Evolutionary conservation across 257 asterid species (phyloP).

Genomic region (Lycium barbarum): DNA sequence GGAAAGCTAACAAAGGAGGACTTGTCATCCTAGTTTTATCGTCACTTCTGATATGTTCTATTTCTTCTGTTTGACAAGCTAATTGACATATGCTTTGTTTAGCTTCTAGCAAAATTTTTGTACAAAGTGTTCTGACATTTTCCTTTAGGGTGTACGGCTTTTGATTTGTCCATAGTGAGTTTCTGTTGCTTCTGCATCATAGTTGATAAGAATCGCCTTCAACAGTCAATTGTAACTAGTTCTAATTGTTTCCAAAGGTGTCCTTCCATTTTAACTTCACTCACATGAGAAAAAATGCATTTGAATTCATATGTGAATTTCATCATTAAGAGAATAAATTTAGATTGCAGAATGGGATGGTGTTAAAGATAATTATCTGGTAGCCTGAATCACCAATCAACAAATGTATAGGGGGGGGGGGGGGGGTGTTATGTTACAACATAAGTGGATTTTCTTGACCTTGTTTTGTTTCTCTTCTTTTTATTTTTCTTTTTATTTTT

Average conservation of each 20-base stretch:
- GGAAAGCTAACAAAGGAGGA: slow-evolving; percentile 79
- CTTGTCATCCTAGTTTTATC: slow-evolving; percentile 68
- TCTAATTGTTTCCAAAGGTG: not conserved
- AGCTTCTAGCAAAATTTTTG: not conserved
- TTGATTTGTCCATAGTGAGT: not conserved
- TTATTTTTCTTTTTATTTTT: too few species aligned
- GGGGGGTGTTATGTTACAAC: too few species aligned
- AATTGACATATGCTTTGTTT: not conserved
- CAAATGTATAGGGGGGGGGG: too few species aligned
- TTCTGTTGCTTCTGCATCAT: not conserved
- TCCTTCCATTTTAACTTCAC: not conserved
- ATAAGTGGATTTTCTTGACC: too few species aligned
- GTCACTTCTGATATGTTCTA: not conserved
- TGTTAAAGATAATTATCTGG: too few species aligned
- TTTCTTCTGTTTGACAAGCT: not conserved
- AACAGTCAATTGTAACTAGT: not conserved
- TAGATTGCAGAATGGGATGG: too few species aligned
- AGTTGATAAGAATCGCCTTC: not conserved
- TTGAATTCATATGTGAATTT: not conserved
- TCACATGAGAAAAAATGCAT: not conserved
- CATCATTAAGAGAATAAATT: too few species aligned
- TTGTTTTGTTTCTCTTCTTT: too few species aligned
- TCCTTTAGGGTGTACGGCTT: not conserved
- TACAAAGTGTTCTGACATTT: not conserved
- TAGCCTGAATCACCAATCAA: too few species aligned